These are phyloP conservation scores for Ceratocystiopsis sp. DNA, from an alignment of 2,329 filamentous ascomycete species.

Conservation along the genomic window DNA sequence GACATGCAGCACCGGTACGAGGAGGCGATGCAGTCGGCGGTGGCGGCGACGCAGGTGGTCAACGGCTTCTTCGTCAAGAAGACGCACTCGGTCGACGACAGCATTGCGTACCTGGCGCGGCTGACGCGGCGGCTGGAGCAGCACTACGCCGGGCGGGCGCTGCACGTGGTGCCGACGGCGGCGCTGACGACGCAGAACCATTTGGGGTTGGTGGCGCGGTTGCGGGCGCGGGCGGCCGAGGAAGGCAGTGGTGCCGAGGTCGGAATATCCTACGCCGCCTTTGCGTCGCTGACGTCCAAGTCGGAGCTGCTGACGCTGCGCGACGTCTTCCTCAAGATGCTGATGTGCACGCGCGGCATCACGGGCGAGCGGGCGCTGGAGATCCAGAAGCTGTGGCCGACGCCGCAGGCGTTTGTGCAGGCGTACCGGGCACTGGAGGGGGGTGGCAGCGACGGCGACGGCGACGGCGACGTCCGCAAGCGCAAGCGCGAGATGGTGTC, in stretches of 20 bases:
- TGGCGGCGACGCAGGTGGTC: constrained; percentile 61
- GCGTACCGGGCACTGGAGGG: constrained; percentile 42
- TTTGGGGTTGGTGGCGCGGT: constrained; percentile 40
- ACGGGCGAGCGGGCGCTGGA: constrained; percentile 65
- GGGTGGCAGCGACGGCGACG: constrained; percentile 16
- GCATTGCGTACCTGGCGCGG: constrained; percentile 54
- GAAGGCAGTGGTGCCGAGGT: constrained; percentile 16
- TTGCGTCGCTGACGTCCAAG: constrained; percentile 57
- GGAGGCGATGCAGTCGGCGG: constrained; percentile 53
- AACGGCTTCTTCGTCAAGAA: constrained; percentile 66
- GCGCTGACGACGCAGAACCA: constrained; percentile 50
- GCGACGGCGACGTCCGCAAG: constrained; percentile 27
- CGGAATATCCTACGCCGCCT: constrained; percentile 53
- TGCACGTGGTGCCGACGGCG: constrained; percentile 49
- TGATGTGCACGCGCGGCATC: constrained; percentile 63
- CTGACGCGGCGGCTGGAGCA: constrained; percentile 54
- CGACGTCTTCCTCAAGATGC: constrained; percentile 68
- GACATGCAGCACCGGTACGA: constrained; percentile 38
- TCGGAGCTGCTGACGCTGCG: constrained; percentile 56
- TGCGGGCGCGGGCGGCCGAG: constrained; percentile 24
- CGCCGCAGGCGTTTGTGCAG: constrained; percentile 52
- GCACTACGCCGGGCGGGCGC: constrained; percentile 40
- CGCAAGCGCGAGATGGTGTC: constrained; percentile 44
- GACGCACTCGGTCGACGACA: constrained; percentile 60
- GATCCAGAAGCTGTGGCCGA: constrained; percentile 64